Percentiles rank a stretch among this genome's conserved stretches.
Evolutionary conservation across 768 basidiomycete genomes (phyloP).

Genomic region (Boletales sp.): DNA sequence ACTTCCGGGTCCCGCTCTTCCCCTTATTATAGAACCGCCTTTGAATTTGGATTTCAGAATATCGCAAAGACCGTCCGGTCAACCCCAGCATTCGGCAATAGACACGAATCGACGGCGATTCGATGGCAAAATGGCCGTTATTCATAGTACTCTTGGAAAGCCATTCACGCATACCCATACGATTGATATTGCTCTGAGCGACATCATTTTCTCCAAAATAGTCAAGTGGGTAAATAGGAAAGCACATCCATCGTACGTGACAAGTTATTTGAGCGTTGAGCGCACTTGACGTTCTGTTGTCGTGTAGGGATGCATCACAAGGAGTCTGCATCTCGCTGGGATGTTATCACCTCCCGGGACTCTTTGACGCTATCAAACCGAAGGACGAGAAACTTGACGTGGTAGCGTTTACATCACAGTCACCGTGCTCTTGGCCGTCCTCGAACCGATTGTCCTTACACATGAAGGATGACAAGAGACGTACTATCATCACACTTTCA

Average conservation of each 20-base stretch:
- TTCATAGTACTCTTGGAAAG: slow-evolving; percentile 16
- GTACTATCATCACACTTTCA: slow-evolving; percentile 15
- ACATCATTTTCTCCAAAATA: slow-evolving; percentile 26
- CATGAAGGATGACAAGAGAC: slow-evolving; percentile 4
- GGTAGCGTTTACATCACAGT: slow-evolving; percentile 18
- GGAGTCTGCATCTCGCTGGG: slow-evolving; percentile 45
- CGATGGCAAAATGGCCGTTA: slow-evolving; percentile 16
- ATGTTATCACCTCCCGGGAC: slow-evolving; percentile 37
- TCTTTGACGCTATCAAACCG: slow-evolving; percentile 15
- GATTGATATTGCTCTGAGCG: slow-evolving; percentile 29
- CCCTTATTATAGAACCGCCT: slow-evolving; percentile 13
- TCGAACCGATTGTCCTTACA: slow-evolving; percentile 19
- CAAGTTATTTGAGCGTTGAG: not conserved
- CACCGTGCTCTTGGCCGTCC: slow-evolving; percentile 44
- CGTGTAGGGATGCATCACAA: slow-evolving; percentile 30
- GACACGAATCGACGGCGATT: slow-evolving; percentile 6
- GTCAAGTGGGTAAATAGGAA: slow-evolving; percentile 37
- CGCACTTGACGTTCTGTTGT: not conserved
- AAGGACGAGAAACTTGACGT: slow-evolving; percentile 13
- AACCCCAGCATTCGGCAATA: not conserved
- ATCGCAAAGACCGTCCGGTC: not conserved
- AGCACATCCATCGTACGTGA: slow-evolving; percentile 29
- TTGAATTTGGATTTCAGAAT: slow-evolving; percentile 18
- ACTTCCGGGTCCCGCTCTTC: slow-evolving; percentile 7
- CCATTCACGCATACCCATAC: slow-evolving; percentile 17